A percentile compares a stretch with the other conserved stretches of the same genome.
Evolutionary conservation across 352 stramenopile species (phyloP).

Genomic region (Phytopythium oedochilum): DNA sequence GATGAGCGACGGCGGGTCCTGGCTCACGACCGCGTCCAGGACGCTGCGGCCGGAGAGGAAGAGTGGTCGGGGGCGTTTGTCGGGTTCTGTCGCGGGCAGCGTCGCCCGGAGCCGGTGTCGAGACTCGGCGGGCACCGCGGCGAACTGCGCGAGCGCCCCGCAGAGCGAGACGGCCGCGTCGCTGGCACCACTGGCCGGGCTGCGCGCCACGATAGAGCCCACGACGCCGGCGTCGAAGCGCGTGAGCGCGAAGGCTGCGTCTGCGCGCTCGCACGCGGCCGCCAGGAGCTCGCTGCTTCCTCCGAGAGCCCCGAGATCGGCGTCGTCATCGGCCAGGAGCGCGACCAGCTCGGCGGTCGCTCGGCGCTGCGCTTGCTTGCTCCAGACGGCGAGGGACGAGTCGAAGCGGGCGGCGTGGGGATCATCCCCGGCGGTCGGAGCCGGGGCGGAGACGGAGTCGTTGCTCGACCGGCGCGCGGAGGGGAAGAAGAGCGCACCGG

Average conservation of each 20-base stretch:
- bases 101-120: not conserved
- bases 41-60: not conserved
- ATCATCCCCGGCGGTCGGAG: constrained; percentile 31
- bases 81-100: not conserved
- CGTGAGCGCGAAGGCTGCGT: not conserved
- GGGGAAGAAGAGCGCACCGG: constrained; percentile 46
- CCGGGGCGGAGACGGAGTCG: constrained; percentile 19
- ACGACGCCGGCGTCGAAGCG: not conserved
- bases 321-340: constrained; percentile 29
- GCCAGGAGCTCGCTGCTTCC: constrained; percentile 57
- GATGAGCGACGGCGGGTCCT: not conserved
- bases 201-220: not conserved
- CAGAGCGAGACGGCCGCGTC: not conserved
- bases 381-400: constrained; percentile 58
- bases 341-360: constrained; percentile 42
- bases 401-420: constrained; percentile 45
- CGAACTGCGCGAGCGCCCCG: not conserved
- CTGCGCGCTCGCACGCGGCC: constrained; percentile 28
- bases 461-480: not conserved
- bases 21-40: not conserved
- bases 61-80: not conserved
- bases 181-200: not conserved
- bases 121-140: not conserved
- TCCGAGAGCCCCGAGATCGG: constrained; percentile 27
- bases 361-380: constrained; percentile 35